Base-by-base conservation (phyloP, 2,329 filamentous ascomycete genomes). In the Beauveria asiatica region DNA sequence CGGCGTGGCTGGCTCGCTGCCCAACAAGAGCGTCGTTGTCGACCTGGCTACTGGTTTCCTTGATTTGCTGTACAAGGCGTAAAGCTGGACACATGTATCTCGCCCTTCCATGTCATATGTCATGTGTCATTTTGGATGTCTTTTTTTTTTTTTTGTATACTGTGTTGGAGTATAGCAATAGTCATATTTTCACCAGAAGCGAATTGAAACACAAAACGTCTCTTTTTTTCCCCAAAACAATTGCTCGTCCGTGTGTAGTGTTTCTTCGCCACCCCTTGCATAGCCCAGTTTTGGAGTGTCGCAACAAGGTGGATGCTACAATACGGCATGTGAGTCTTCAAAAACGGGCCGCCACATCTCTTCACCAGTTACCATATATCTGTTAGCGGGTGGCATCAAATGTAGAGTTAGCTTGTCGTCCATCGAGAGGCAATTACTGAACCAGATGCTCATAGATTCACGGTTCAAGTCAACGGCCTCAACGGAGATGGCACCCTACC, bases 11-110 rank as follows among this genome's bases (percentile, higher is more conserved):
- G 94, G 94, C 6, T 95, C 90, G 69, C 75, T 99, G 73, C 94
- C 94, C 1, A 95, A 99, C 72, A 97, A 97, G 83, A 91, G 89
- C 66, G 87, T 99, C 39, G 92, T 99, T 37, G 90, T 90, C 65
- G 90, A 96, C 68, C 76, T 99, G 70, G 93, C 92, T 1, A 90
- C 82, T 66, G 93, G 92, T 0, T 99, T 97, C 74, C 79, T 97
- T 70, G 92, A 97, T 76, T 87, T 94, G 57, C 72, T 97, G 73
- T 97, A 97, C 75, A 96, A 96, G 79, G 87, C 88, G 62, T 94
- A 76, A 76, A 30, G 25, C 19, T 50, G 3, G 6, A 33, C 2
- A 33, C 5, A 4, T 33, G 30, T 33, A 33, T 33, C 11, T 33
- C 30, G 30, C 10, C 30, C 10, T 33, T 33, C 10, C 30, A 33